A percentile compares a stretch with the other conserved stretches of the same genome.
Evolutionary conservation across 768 basidiomycete genomes (phyloP).

Genomic region (Rhodotorula graminis): DNA sequence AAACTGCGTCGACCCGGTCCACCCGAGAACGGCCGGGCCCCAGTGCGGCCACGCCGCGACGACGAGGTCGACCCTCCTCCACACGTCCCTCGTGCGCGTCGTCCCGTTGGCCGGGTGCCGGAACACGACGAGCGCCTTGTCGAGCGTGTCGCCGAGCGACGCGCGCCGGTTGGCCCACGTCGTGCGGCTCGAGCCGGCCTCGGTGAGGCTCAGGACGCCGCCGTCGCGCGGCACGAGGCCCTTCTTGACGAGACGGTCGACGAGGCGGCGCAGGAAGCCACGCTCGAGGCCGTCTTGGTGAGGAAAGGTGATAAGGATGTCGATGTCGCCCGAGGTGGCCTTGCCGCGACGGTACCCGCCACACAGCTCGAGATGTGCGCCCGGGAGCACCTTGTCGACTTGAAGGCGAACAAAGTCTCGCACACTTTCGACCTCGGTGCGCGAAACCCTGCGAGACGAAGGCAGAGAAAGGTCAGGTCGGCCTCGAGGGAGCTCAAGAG

Average conservation of each 20-base stretch:
- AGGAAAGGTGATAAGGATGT: conserved; percentile 17
- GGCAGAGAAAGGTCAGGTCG: not conserved
- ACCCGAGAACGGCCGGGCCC: conserved; percentile 17
- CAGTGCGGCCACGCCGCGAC: conserved; percentile 6
- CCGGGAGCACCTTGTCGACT: conserved; percentile 6
- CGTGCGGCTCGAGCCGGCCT: not conserved
- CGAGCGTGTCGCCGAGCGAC: conserved; percentile 1
- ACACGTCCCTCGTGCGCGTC: not conserved
- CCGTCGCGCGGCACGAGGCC: conserved; percentile 5
- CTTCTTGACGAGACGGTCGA: not conserved
- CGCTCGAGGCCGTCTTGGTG: conserved; percentile 11
- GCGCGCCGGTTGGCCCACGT: not conserved
- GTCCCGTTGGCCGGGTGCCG: conserved; percentile 1
- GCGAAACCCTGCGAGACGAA: not conserved
- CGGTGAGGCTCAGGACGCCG: not conserved
- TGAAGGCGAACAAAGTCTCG: conserved; percentile 12
- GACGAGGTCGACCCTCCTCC: conserved; percentile 21
- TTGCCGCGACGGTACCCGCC: conserved; percentile 29
- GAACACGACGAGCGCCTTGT: conserved; percentile 23
- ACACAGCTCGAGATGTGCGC: not conserved
- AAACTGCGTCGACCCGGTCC: conserved; percentile 28
- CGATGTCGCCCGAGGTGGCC: conserved; percentile 18
- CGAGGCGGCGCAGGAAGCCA: not conserved
- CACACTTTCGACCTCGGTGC: conserved; percentile 22
- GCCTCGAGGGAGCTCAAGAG: not conserved